Conservation (phyloP, 805 yeast species). For the Yamadazyma nakazawae region DNA sequence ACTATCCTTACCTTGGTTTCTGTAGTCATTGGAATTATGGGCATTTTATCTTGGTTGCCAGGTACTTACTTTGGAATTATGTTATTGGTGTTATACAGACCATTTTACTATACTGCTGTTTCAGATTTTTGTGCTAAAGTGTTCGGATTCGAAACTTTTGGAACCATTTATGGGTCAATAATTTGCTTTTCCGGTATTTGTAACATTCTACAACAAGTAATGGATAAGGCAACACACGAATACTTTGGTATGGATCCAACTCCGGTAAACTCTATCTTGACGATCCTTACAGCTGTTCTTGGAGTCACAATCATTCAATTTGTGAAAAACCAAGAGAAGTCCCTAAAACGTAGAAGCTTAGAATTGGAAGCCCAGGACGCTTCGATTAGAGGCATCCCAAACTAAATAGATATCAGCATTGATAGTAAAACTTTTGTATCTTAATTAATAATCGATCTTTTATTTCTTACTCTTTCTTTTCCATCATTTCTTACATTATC, state of each 20-base stretch:
- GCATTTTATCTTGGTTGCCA: slow-evolving; percentile 53
- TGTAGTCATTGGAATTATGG: slow-evolving; percentile 64
- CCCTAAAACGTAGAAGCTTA: slow-evolving; percentile 48
- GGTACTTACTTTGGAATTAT: slow-evolving; percentile 69
- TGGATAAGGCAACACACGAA: slow-evolving; percentile 71
- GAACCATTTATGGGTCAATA: slow-evolving; percentile 84
- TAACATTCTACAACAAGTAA: slow-evolving; percentile 64
- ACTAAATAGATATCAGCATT: slow-evolving; percentile 12
- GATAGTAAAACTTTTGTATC: background rate
- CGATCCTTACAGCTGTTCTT: slow-evolving; percentile 50
- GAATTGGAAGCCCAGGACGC: slow-evolving; percentile 67
- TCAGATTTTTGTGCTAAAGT: slow-evolving; percentile 91
- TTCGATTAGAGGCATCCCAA: slow-evolving; percentile 44
- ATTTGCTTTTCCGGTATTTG: slow-evolving; percentile 80
- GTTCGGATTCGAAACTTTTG: slow-evolving; percentile 89
- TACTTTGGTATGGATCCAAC: slow-evolving; percentile 70
- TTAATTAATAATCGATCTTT: background rate
- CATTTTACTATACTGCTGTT: slow-evolving; percentile 89
- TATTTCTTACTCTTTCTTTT: background rate
- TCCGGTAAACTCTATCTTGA: slow-evolving; percentile 65
- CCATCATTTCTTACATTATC: background rate
- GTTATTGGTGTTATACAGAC: slow-evolving; percentile 77
- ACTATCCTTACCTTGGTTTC: slow-evolving; percentile 53
- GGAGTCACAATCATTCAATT: slow-evolving; percentile 44
- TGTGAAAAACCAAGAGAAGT: slow-evolving; percentile 40